phyloP scores from a whole-genome alignment of 345 rosid species.

The Lumnitzera racemosa region DNA sequence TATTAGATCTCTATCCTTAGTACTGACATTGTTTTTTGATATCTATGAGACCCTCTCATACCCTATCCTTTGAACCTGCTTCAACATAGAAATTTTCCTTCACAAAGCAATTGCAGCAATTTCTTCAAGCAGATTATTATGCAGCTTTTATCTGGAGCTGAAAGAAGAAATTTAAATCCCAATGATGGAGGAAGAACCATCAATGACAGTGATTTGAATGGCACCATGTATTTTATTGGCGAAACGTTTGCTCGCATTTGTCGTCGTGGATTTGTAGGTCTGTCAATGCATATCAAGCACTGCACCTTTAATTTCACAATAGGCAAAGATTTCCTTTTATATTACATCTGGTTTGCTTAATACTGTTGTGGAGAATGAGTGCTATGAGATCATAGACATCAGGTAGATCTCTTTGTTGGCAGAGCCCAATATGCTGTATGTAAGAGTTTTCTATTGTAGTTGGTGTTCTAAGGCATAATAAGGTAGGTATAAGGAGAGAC shows the following conservation, averaged over 20 bases:
- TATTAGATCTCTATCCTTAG: not conserved
- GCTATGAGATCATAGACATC: too few species aligned
- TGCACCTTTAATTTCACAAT: too few species aligned
- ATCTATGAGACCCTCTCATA: too few species aligned
- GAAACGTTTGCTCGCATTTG: conserved; percentile 74
- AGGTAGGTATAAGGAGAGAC: too few species aligned
- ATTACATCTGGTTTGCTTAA: too few species aligned
- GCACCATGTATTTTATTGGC: conserved; percentile 48
- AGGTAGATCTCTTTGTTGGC: too few species aligned
- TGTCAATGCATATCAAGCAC: conserved; percentile 1
- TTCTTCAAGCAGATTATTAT: conserved; percentile 66
- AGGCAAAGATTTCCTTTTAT: too few species aligned
- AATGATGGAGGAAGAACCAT: conserved; percentile 10
- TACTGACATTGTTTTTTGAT: too few species aligned
- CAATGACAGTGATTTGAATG: conserved; percentile 21
- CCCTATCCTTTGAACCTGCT: conserved; percentile 1
- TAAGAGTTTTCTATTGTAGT: too few species aligned
- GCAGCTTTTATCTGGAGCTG: conserved; percentile 56
- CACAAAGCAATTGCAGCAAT: conserved; percentile 37
- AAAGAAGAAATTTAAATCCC: conserved; percentile 23
- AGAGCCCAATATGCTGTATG: too few species aligned
- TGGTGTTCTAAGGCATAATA: too few species aligned
- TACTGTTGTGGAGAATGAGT: too few species aligned
- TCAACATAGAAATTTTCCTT: conserved; percentile 30
- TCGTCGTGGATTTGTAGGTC: conserved; percentile 95